A percentile compares a stretch with the other conserved stretches of the same genome.
Evolutionary conservation across 345 rosid species (phyloP).

Genomic region (Corchorus capsularis): DNA sequence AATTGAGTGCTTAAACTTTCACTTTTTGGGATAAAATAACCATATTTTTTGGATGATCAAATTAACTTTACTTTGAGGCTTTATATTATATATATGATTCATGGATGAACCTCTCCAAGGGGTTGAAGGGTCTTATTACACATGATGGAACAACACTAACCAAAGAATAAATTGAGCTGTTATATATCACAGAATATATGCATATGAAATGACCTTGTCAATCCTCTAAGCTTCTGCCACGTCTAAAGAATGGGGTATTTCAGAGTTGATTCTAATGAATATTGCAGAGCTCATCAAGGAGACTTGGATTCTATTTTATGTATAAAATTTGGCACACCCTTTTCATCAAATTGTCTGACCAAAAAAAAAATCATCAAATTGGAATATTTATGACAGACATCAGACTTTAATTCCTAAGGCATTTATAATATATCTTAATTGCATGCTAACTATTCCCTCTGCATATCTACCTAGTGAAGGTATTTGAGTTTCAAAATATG

Average conservation of each 20-base stretch:
- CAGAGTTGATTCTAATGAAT: too few species aligned
- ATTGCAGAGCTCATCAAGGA: background rate
- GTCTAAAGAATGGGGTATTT: too few species aligned
- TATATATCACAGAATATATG: background rate
- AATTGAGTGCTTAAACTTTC: background rate
- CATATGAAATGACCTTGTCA: background rate
- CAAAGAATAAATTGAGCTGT: background rate
- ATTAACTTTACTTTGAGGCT: background rate
- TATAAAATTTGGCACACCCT: background rate
- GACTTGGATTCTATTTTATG: background rate
- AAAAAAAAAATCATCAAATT: background rate
- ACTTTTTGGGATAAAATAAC: background rate
- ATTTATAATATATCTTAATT: background rate
- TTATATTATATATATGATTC: too few species aligned
- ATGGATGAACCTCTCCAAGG: background rate
- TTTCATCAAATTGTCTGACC: background rate
- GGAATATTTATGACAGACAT: background rate
- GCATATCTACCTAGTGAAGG: background rate
- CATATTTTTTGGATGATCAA: background rate
- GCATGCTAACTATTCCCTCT: background rate
- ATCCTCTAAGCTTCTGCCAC: background rate
- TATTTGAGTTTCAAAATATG: too few species aligned
- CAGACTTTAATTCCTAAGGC: background rate
- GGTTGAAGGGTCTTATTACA: background rate
- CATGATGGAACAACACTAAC: conserved; percentile 9